Evolutionary conservation across 1,284 basidiomycete genomes (phyloP), one percentile per base, ranked within the genome.

Genomic region (Ustilago bromivora): DNA sequence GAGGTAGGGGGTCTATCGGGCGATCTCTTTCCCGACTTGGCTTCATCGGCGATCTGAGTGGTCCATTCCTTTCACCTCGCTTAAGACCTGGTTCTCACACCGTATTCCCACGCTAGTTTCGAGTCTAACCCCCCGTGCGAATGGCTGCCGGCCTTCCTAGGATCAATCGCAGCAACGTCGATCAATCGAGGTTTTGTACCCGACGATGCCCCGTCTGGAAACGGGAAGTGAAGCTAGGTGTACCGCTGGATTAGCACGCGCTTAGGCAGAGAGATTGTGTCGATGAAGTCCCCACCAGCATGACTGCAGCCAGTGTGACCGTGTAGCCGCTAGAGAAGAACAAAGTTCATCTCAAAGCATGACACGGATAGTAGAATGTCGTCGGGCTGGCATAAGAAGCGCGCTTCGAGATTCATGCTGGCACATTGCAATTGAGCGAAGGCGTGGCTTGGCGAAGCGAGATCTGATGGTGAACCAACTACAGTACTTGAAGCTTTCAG

Each of bases 361-460:
- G 49, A 51, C 7, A 11, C 34, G 28, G 28, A 3, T 28, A 31
- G 49, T 51, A 51, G 49, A 51, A 15, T 51, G 11, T 51, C 49
- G 15, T 31, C 49, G 49, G 28, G 28, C 49, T 51, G 49, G 23
- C 49, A 51, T 51, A 51, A 13, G 23, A 31, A 32, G 28, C 49
- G 31, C 3, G 49, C 9, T 51, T 28, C n/a, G 28, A 4, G 51
- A 32, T 53, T 34, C 32, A 53, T 23, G 53, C 36, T 56, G 55
- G 55, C 55, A 56, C 55, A 56, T 56, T 36, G 38, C 55, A 23
- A 43, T 28, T 38, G 55, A 56, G 19, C n/a, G 10, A 10, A 35
- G 23, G 11, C 31, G 49, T 51, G 49, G 49, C 28, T 51, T 51
- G 28, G 49, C 49, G 11, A 51, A 51, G 28, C 49, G 49, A 51